These are phyloP conservation scores for Exophiala spinifera DNA, from an alignment of 2,329 filamentous ascomycete genomes.

Conservation along the genomic window DNA sequence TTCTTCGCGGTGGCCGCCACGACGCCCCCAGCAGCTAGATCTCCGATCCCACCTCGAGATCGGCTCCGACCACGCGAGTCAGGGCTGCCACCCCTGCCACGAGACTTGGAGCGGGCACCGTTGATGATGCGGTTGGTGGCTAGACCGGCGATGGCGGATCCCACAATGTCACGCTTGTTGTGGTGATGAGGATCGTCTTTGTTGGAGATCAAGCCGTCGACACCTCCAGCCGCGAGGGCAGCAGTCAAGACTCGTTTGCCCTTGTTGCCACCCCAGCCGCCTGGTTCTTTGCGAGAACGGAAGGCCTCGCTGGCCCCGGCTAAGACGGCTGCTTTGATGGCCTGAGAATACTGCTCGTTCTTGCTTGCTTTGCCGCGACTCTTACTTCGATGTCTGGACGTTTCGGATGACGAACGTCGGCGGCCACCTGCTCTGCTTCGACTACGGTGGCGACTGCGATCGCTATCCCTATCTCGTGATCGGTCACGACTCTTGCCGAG, in stretches of 20 bases:
- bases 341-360: constrained; percentile 70
- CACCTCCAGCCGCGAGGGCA: constrained; percentile 77
- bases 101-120: constrained; percentile 69
- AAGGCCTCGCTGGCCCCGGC: constrained; percentile 91
- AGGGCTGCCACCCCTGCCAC: constrained; percentile 30
- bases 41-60: constrained; percentile 42
- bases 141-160: constrained; percentile 84
- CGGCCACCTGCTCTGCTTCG: constrained; percentile 38
- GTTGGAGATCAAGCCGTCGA: constrained; percentile 64
- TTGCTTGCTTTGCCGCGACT: constrained; percentile 34
- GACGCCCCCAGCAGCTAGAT: constrained; percentile 43
- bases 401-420: constrained; percentile 47
- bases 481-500: constrained; percentile 56
- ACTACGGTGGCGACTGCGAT: constrained; percentile 50
- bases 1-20: constrained; percentile 50
- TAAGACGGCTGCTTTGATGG: constrained; percentile 83
- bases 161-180: constrained; percentile 74
- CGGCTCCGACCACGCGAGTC: constrained; percentile 39
- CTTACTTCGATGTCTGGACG: constrained; percentile 53
- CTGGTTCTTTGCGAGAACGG: constrained; percentile 81
- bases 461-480: constrained; percentile 58
- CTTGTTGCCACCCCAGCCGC: constrained; percentile 86
- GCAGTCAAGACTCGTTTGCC: constrained; percentile 88
- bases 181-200: constrained; percentile 67
- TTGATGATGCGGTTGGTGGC: constrained; percentile 83